These are phyloP conservation scores for Lasiosphaeriaceae sp. DNA, from an alignment of 495 filamentous ascomycete genomes.

Conservation along the genomic window DNA sequence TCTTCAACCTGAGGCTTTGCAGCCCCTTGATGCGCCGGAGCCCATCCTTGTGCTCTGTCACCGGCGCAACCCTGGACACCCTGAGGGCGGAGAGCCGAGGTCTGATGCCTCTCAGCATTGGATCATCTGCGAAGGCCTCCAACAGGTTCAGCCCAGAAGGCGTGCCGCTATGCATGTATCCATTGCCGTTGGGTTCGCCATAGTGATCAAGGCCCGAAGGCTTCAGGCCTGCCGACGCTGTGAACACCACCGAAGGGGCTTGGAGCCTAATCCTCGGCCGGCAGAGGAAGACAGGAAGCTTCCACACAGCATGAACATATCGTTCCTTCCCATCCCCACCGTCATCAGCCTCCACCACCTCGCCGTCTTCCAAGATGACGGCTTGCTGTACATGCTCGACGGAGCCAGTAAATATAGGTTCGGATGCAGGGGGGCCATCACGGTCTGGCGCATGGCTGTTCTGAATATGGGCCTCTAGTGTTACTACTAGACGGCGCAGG, in stretches of 20 bases:
- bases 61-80: constrained; percentile 71
- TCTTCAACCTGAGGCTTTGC: constrained; percentile 62
- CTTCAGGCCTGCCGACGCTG: constrained; percentile 65
- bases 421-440: constrained; percentile 50
- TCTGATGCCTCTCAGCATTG: constrained; percentile 57
- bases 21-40: constrained; percentile 60
- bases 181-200: constrained; percentile 45
- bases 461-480: constrained; percentile 67
- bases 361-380: constrained; percentile 48
- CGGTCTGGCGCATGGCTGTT: constrained; percentile 49
- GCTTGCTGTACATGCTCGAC: constrained; percentile 60
- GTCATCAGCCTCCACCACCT: constrained; percentile 32
- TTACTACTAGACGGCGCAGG: constrained; percentile 60
- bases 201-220: constrained; percentile 48
- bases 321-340: constrained; percentile 20
- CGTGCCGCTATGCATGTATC: constrained; percentile 72
- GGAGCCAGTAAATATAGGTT: constrained; percentile 61
- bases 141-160: constrained; percentile 79
- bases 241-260: constrained; percentile 71
- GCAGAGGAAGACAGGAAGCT: constrained; percentile 66
- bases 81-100: constrained; percentile 77
- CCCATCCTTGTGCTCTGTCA: constrained; percentile 48
- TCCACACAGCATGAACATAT: constrained; percentile 76
- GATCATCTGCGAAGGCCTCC: constrained; percentile 69
- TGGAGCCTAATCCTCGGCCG: constrained; percentile 76